Percentiles rank a stretch among this genome's conserved stretches.
Conservation (phyloP, 2,329 filamentous ascomycete species). For the Davidsoniella virescens region DNA sequence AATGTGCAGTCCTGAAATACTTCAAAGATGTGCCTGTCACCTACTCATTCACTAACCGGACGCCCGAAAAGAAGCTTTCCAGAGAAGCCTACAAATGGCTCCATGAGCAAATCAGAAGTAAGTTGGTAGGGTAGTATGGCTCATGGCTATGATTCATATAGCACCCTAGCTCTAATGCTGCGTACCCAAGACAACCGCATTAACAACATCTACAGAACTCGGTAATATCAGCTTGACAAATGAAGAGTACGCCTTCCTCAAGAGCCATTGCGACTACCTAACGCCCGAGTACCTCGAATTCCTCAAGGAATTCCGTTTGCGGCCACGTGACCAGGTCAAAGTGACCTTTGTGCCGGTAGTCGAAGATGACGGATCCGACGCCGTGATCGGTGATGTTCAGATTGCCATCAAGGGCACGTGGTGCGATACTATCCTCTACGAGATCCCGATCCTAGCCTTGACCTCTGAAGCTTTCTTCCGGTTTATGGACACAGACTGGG, state of each 20-base stretch:
- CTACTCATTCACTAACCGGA: slow-evolving; percentile 91
- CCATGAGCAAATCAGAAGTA: slow-evolving; percentile 63
- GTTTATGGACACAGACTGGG: slow-evolving; percentile 90
- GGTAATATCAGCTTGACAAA: slow-evolving; percentile 62
- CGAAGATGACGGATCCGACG: slow-evolving; percentile 42
- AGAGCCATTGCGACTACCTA: slow-evolving; percentile 66
- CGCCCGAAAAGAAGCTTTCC: slow-evolving; percentile 80
- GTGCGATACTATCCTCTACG: slow-evolving; percentile 93
- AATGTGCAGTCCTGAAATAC: slow-evolving; percentile 88
- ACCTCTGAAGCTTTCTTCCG: slow-evolving; percentile 96
- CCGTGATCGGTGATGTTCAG: slow-evolving; percentile 56
- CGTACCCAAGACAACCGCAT: not conserved
- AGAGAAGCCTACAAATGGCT: slow-evolving; percentile 76
- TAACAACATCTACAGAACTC: slow-evolving; percentile 41
- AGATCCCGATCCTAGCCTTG: slow-evolving; percentile 82
- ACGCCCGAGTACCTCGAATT: slow-evolving; percentile 62
- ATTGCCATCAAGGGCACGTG: slow-evolving; percentile 69
- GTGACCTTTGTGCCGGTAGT: slow-evolving; percentile 45
- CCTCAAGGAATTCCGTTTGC: slow-evolving; percentile 65
- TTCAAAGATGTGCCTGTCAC: slow-evolving; percentile 71
- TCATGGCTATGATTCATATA: not conserved
- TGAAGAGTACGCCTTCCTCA: slow-evolving; percentile 68
- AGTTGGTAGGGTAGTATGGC: slow-evolving; percentile 17
- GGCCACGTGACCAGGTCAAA: slow-evolving; percentile 63
- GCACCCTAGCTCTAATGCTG: not conserved